These are phyloP conservation scores for Trametes sp. DNA, from an alignment of 1,284 basidiomycete species.

Conservation along the genomic window DNA sequence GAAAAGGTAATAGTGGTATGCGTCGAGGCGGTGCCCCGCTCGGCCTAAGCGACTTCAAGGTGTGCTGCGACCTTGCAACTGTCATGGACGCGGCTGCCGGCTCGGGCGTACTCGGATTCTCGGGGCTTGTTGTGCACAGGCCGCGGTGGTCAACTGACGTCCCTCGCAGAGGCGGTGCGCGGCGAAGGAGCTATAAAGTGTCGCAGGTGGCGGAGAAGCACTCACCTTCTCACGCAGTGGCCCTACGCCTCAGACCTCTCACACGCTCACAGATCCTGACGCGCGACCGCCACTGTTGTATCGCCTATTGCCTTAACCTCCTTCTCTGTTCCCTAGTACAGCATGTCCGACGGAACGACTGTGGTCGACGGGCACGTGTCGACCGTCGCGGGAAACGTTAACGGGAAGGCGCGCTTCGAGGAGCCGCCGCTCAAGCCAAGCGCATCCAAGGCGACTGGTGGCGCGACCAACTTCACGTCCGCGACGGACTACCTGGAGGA, in stretches of 20 bases:
- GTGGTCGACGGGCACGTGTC: slow-evolving; percentile 34
- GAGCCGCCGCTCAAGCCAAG: slow-evolving; percentile 18
- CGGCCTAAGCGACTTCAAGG: slow-evolving; percentile 1
- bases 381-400: slow-evolving; percentile 7
- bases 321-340: too few species aligned
- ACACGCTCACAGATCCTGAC: background rate
- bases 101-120: background rate
- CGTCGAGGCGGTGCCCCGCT: slow-evolving; percentile 2
- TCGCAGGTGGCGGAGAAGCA: background rate
- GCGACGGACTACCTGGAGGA: slow-evolving; percentile 45
- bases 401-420: slow-evolving; percentile 18
- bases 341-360: slow-evolving; percentile 32
- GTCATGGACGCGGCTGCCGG: slow-evolving; percentile 1
- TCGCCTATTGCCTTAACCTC: too few species aligned
- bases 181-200: slow-evolving; percentile 3
- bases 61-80: background rate
- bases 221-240: slow-evolving; percentile 1
- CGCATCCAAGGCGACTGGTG: background rate
- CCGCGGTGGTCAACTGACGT: slow-evolving; percentile 14
- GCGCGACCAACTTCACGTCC: slow-evolving; percentile 28
- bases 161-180: slow-evolving; percentile 1
- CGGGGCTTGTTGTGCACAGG: background rate
- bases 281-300: background rate
- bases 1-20: slow-evolving; percentile 3
- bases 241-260: too few species aligned